A percentile compares a stretch with the other conserved stretches of the same genome.
Evolutionary conservation across 352 stramenopile genomes (phyloP).

Genomic region (Phytophthora vignae): DNA sequence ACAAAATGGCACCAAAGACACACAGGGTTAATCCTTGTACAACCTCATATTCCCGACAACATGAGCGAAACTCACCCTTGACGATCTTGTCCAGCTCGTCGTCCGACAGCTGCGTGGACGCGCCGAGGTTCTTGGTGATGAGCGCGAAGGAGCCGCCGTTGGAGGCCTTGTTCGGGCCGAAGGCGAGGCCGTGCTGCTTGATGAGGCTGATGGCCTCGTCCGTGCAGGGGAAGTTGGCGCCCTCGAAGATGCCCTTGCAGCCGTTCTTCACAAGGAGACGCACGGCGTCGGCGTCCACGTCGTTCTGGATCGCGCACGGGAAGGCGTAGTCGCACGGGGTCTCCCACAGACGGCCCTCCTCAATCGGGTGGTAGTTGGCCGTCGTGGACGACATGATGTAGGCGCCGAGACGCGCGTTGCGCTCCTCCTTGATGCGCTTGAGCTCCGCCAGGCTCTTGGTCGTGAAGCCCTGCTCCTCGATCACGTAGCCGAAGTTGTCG

Average conservation of each 20-base stretch:
- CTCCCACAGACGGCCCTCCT: constrained; percentile 88
- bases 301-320: constrained; percentile 95
- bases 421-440: constrained; percentile 86
- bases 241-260: constrained; percentile 90
- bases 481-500: constrained; percentile 96
- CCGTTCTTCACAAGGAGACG: constrained; percentile 89
- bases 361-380: constrained; percentile 85
- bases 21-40: background rate
- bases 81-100: constrained; percentile 76
- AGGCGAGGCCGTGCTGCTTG: constrained; percentile 85
- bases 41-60: background rate
- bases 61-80: constrained; percentile 50
- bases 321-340: constrained; percentile 97
- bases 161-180: constrained; percentile 86
- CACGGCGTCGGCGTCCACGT: constrained; percentile 85
- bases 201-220: constrained; percentile 83
- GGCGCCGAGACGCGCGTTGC: constrained; percentile 78
- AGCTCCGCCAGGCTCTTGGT: constrained; percentile 75
- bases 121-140: constrained; percentile 65
- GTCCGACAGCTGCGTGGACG: constrained; percentile 57
- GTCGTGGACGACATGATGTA: constrained; percentile 92
- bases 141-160: constrained; percentile 85
- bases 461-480: constrained; percentile 93
- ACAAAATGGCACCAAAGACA: too few relatives aligned
- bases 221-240: constrained; percentile 85